Evolutionary conservation across 139 green algal species (phyloP).

Genomic region (Marvania coccoides): DNA sequence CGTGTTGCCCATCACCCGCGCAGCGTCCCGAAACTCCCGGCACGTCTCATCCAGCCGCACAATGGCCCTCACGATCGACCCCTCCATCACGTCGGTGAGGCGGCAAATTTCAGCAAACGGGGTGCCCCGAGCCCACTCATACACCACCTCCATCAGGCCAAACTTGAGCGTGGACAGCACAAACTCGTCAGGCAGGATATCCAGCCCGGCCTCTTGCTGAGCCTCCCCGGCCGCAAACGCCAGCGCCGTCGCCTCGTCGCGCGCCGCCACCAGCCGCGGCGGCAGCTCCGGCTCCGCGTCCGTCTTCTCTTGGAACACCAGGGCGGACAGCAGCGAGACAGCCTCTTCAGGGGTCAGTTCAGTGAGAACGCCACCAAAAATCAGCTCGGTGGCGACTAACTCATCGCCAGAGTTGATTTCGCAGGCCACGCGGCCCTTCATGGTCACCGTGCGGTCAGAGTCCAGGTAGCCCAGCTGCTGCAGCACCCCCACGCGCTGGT

Average conservation of each 20-base stretch:
- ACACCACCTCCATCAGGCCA: conserved; percentile 80
- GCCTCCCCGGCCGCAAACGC: conserved; percentile 45
- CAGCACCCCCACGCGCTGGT: conserved; percentile 61
- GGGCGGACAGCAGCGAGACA: conserved; percentile 78
- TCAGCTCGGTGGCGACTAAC: conserved; percentile 84
- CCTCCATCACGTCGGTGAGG: conserved; percentile 92
- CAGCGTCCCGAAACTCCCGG: conserved; percentile 68
- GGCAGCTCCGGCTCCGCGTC: conserved; percentile 57
- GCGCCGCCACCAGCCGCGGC: conserved; percentile 42
- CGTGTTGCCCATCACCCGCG: conserved; percentile 90
- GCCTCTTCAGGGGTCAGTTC: conserved; percentile 76
- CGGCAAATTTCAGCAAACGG: conserved; percentile 83
- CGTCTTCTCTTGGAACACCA: conserved; percentile 95
- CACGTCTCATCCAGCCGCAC: conserved; percentile 84
- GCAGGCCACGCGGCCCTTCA: conserved; percentile 67
- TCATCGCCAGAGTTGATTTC: conserved; percentile 91
- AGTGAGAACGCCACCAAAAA: conserved; percentile 77
- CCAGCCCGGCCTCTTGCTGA: conserved; percentile 48
- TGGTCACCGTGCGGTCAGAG: conserved; percentile 57
- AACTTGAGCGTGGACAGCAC: conserved; percentile 46
- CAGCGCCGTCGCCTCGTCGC: conserved; percentile 33
- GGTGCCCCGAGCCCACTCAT: conserved; percentile 88
- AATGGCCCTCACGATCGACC: conserved; percentile 84
- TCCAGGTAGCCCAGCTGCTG: conserved; percentile 75
- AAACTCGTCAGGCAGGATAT: conserved; percentile 71